Base-by-base conservation (phyloP, 176 grass and related monocot genomes). In the Tillandsia fasciculata region DNA sequence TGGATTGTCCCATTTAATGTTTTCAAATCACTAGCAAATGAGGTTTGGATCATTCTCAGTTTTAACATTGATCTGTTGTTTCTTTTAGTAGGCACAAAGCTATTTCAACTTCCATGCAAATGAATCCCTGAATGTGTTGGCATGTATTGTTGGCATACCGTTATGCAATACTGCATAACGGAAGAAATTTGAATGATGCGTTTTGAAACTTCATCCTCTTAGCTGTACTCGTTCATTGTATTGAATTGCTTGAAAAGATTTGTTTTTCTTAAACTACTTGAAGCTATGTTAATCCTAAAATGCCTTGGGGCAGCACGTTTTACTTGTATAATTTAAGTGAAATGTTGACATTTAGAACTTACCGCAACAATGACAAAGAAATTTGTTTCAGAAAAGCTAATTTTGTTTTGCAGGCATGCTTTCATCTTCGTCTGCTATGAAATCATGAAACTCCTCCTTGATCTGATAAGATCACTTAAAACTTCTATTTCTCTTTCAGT, bases 1-100 rank as follows among this genome's bases (percentile, higher is more conserved):
- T 92, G 94, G 89, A 83, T 97, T 64, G 94, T 97, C 67, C 89
- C 94, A 65, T 97, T 97, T 66, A 78, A 92, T 85, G 71, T 87
- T 13, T 99, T 99, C 77, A 97, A 92, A 82, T 65, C 81, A 82
- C 80, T 97, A 51, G 89, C 89, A 10, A 89, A 97, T 48, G 94
- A 97, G 94, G 94, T 97, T 83, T 29, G 27, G 11, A 48, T 72
- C 72, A 26, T 48, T 77, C 51, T 59, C 28, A 66, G 3, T 50
- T 66, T 56, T 7, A 18, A 65, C 8, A 69, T 51, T 77, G 15
- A 11, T 69, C 9, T 29, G 17, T 17, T 20, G n/a, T 67, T 15
- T 8, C 68, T 0, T 69, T 15, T 49, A 22, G 66, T 64, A 66
- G 9, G 3, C 24, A 11, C 4, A 61, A 15, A 61, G 13, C 20